These are phyloP conservation scores for Candida boleticola DNA, from an alignment of 805 yeast genomes.

Conservation along the genomic window DNA sequence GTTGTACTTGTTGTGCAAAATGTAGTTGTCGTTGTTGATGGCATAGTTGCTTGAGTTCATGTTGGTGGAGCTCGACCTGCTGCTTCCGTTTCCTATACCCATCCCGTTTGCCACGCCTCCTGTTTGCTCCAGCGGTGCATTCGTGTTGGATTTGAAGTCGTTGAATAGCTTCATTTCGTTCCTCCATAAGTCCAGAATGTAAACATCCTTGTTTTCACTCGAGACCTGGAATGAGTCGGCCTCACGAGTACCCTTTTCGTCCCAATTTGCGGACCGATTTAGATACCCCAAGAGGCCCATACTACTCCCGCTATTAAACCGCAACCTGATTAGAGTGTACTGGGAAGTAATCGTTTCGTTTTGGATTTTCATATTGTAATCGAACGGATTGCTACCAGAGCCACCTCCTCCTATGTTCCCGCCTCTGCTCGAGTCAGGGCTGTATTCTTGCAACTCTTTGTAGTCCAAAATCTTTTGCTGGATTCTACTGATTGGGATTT, in stretches of 20 bases:
- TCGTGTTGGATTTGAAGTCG: neutral
- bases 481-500: constrained; percentile 20
- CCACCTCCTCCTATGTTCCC: neutral
- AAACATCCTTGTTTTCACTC: constrained; percentile 10
- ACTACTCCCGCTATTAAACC: constrained; percentile 23
- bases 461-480: constrained; percentile 37
- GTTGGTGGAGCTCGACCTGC: neutral
- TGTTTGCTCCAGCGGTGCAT: too few species aligned
- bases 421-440: neutral
- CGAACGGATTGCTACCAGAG: constrained; percentile 1
- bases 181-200: constrained; percentile 12
- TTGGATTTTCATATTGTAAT: constrained; percentile 30
- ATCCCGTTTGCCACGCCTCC: too few species aligned
- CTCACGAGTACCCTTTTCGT: neutral
- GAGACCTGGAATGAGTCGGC: constrained; percentile 3
- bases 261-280: neutral
- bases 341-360: constrained; percentile 35
- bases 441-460: constrained; percentile 18
- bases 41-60: neutral
- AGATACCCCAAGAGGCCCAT: constrained; percentile 29
- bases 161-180: constrained; percentile 7
- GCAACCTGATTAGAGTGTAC: constrained; percentile 34
- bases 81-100: too few species aligned
- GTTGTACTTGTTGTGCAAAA: too few species aligned
- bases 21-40: neutral